Evolutionary conservation across 2,329 filamentous ascomycete species (phyloP).

Genomic region (Pezicula radicicola): DNA sequence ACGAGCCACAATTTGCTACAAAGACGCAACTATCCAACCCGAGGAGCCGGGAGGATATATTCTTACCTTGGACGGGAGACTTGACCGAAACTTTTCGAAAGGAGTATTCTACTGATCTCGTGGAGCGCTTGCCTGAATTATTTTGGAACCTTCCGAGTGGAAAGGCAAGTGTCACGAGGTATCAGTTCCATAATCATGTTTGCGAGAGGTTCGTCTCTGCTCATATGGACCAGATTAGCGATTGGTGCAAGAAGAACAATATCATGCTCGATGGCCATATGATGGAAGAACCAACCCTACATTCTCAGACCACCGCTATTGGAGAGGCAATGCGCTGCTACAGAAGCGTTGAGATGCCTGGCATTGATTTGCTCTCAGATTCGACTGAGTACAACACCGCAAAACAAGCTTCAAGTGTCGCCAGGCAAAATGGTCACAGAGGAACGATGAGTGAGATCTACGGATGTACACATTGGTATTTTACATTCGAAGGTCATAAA

Average conservation of each 20-base stretch:
- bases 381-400: constrained; percentile 30
- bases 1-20: constrained; percentile 30
- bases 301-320: constrained; percentile 27
- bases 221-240: constrained; percentile 26
- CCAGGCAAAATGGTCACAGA: constrained; percentile 25
- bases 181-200: constrained; percentile 29
- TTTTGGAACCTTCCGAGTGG: constrained; percentile 28
- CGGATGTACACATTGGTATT: constrained; percentile 29
- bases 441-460: constrained; percentile 29
- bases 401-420: constrained; percentile 29
- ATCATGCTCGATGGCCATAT: constrained; percentile 28
- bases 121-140: constrained; percentile 24
- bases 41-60: constrained; percentile 20
- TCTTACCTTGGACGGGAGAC: constrained; percentile 29
- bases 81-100: constrained; percentile 22
- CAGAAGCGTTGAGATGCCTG: constrained; percentile 27
- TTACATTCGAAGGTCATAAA: constrained; percentile 31
- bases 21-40: constrained; percentile 27
- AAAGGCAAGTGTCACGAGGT: constrained; percentile 22
- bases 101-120: constrained; percentile 20
- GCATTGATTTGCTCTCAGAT: constrained; percentile 29
- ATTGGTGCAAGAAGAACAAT: constrained; percentile 26
- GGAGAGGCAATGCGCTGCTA: constrained; percentile 32
- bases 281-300: constrained; percentile 30
- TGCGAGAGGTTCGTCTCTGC: constrained; percentile 29